Conservation (phyloP, 208 protist genomes). For the Leishmania martiniquensis region DNA sequence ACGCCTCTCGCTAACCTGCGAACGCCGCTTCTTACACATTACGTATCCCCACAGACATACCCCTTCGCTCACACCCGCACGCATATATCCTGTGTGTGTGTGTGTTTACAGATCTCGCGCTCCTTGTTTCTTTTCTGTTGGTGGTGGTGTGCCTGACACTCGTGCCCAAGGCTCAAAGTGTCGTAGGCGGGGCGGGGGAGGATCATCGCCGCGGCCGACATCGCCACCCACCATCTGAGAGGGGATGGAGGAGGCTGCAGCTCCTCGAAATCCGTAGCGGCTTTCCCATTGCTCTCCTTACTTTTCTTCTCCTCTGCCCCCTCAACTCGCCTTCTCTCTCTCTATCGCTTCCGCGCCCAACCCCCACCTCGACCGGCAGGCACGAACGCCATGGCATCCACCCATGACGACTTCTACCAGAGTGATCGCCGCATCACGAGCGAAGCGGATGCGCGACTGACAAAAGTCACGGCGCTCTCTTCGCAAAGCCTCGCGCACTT, state of each 20-base stretch:
- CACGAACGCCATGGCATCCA: not conserved
- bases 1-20: too few species aligned
- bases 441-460: not conserved
- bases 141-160: too few species aligned
- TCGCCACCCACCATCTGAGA: too few species aligned
- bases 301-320: not conserved
- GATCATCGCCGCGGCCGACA: too few species aligned
- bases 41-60: not conserved
- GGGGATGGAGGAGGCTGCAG: too few species aligned
- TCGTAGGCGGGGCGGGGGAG: too few species aligned
- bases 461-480: not conserved
- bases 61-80: not conserved
- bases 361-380: not conserved
- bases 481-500: not conserved
- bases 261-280: not conserved
- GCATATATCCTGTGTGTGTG: not conserved
- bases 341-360: not conserved
- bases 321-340: too few species aligned
- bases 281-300: slow-evolving; percentile 4
- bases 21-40: not conserved
- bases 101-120: not conserved
- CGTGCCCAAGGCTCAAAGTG: too few species aligned
- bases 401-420: not conserved
- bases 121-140: too few species aligned
- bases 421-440: too few species aligned